A percentile compares a stretch with the other conserved stretches of the same genome.
Evolutionary conservation across 306 rosid species (phyloP).

Genomic region (Vigna unguiculata): DNA sequence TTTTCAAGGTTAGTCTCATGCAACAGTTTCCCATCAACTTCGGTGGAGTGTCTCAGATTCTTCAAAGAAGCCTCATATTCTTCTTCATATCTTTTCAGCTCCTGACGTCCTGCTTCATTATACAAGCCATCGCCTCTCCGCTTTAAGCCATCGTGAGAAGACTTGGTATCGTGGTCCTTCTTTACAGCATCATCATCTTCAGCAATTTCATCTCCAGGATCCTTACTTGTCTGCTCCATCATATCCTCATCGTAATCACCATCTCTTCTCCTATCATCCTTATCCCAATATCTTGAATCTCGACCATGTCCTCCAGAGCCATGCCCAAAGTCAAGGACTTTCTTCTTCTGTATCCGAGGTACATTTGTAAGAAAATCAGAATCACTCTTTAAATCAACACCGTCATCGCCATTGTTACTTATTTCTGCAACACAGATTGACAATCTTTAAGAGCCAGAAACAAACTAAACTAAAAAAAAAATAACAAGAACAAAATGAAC

Average conservation of each 20-base stretch:
- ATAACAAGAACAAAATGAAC: not conserved
- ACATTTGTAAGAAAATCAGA: slow-evolving; percentile 86
- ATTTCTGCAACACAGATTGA: slow-evolving; percentile 58
- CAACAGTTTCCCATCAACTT: slow-evolving; percentile 44
- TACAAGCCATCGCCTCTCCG: slow-evolving; percentile 76
- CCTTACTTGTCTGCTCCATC: slow-evolving; percentile 51
- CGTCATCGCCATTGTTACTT: slow-evolving; percentile 52
- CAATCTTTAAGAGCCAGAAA: slow-evolving; percentile 39
- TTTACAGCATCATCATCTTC: slow-evolving; percentile 45
- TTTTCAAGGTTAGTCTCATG: slow-evolving; percentile 53
- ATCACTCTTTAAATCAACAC: slow-evolving; percentile 66
- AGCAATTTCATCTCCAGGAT: slow-evolving; percentile 43
- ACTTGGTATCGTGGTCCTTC: slow-evolving; percentile 48
- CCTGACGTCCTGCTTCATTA: slow-evolving; percentile 96
- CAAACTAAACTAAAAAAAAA: slow-evolving; percentile 21
- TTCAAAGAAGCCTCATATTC: slow-evolving; percentile 90
- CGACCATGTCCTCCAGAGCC: slow-evolving; percentile 77
- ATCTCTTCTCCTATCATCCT: slow-evolving; percentile 96
- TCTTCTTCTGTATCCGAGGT: slow-evolving; percentile 68
- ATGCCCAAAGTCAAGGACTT: slow-evolving; percentile 82
- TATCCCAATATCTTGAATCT: slow-evolving; percentile 97
- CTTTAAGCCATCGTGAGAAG: slow-evolving; percentile 50
- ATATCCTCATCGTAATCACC: slow-evolving; percentile 79
- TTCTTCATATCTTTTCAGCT: slow-evolving; percentile 85
- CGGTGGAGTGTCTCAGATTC: slow-evolving; percentile 42